Evolutionary conservation across 208 protist species (phyloP).

Genomic region (Crithidia brevicula): DNA sequence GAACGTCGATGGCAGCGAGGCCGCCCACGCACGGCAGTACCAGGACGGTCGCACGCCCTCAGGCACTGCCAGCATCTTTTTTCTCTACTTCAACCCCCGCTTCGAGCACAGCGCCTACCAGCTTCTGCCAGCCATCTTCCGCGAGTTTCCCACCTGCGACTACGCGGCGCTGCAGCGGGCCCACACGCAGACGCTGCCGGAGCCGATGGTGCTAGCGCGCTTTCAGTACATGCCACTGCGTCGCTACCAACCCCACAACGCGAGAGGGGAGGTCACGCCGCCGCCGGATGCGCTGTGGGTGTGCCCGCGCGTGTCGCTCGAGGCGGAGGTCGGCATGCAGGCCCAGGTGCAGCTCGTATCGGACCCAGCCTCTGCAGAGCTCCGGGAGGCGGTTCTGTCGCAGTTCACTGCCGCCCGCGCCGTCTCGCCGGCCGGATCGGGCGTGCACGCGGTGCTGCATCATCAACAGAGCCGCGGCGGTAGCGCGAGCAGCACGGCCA

Average conservation of each 20-base stretch:
- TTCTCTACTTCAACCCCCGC: conserved; percentile 84
- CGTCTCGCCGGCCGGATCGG: conserved; percentile 16
- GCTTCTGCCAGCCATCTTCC: conserved; percentile 75
- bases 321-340: conserved; percentile 23
- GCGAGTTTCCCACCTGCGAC: conserved; percentile 78
- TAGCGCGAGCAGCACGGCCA: background rate
- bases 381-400: conserved; percentile 20
- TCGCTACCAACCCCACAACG: conserved; percentile 80
- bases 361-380: conserved; percentile 7
- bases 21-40: background rate
- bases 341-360: conserved; percentile 20
- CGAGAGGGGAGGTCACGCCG: conserved; percentile 53
- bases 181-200: conserved; percentile 58
- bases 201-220: conserved; percentile 73
- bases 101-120: conserved; percentile 67
- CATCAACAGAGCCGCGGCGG: conserved; percentile 20
- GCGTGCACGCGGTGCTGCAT: conserved; percentile 27
- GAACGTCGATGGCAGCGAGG: conserved; percentile 23
- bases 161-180: conserved; percentile 73
- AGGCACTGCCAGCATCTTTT: conserved; percentile 54
- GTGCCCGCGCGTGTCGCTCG: conserved; percentile 48
- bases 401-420: conserved; percentile 7
- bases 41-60: conserved; percentile 7
- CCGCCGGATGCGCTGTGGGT: conserved; percentile 85
- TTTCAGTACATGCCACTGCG: conserved; percentile 86